These are phyloP conservation scores for Boeremia lycopersici DNA, from an alignment of 2,329 filamentous ascomycete genomes.

Conservation along the genomic window DNA sequence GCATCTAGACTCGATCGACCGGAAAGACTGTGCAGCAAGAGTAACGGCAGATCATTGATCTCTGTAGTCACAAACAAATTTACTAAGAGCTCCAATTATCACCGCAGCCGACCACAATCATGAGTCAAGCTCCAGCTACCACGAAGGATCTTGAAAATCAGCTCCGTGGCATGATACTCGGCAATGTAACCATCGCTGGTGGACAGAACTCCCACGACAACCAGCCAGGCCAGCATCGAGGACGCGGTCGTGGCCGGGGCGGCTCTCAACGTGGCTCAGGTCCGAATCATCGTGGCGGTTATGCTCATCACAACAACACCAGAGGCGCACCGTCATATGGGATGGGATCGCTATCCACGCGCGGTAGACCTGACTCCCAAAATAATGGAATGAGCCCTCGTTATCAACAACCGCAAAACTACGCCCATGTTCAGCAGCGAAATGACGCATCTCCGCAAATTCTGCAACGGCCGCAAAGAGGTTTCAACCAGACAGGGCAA, in stretches of 20 bases:
- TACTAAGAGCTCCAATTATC: neutral
- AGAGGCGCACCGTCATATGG: constrained; percentile 13
- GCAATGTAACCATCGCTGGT: constrained; percentile 51
- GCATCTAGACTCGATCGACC: neutral
- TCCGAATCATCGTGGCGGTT: constrained; percentile 10
- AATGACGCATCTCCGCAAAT: constrained; percentile 20
- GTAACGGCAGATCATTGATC: neutral
- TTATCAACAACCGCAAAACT: constrained; percentile 14
- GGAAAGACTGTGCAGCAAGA: neutral
- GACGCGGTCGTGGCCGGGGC: constrained; percentile 30
- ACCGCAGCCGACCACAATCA: constrained; percentile 10
- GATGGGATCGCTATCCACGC: constrained; percentile 3
- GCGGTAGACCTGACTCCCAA: constrained; percentile 15
- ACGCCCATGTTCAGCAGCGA: constrained; percentile 7
- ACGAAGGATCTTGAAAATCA: constrained; percentile 56
- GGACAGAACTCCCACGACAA: constrained; percentile 23
- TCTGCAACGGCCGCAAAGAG: constrained; percentile 30
- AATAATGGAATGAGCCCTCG: constrained; percentile 11
- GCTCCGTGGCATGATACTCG: constrained; percentile 65
- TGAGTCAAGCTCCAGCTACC: constrained; percentile 22
- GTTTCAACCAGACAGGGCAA: constrained; percentile 12
- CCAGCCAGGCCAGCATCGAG: constrained; percentile 27
- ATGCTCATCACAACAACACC: constrained; percentile 15
- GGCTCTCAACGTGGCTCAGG: constrained; percentile 19
- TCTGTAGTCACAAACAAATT: neutral